These are phyloP conservation scores for Prillingera fragicola DNA, from an alignment of 1,284 basidiomycete species.

Conservation along the genomic window DNA sequence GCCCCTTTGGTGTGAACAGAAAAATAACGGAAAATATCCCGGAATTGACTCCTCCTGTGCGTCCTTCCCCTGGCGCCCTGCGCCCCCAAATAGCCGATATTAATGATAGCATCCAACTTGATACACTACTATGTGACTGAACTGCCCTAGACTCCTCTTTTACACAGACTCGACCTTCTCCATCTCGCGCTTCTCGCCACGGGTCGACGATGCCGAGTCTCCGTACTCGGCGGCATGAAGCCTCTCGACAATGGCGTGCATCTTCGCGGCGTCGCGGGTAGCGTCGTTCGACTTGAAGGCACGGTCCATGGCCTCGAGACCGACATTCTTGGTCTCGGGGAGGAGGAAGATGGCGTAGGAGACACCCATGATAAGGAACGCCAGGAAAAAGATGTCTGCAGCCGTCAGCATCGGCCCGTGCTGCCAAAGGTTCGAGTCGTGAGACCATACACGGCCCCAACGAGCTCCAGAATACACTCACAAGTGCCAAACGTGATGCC, in stretches of 20 bases:
- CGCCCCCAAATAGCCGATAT: too few relatives aligned
- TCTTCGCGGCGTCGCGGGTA: conserved; percentile 14
- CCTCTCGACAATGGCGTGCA: conserved; percentile 11
- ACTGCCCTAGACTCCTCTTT: too few relatives aligned
- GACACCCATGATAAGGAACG: conserved; percentile 20
- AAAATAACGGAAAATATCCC: too few relatives aligned
- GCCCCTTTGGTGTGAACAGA: too few relatives aligned
- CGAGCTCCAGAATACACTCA: too few relatives aligned
- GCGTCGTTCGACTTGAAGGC: conserved; percentile 20
- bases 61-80: too few relatives aligned
- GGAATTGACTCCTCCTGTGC: too few relatives aligned
- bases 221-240: conserved; percentile 11
- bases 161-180: conserved; percentile 3
- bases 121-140: too few relatives aligned
- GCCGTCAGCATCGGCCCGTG: too few relatives aligned
- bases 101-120: too few relatives aligned
- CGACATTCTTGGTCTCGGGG: conserved; percentile 22
- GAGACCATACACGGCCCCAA: too few relatives aligned
- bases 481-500: conserved; percentile 16
- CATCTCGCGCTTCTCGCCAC: not conserved
- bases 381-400: conserved; percentile 21
- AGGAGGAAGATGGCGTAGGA: conserved; percentile 21
- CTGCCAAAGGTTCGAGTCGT: too few relatives aligned
- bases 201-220: not conserved
- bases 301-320: conserved; percentile 20